Conservation (phyloP, 768 basidiomycete genomes). For the Thelephora ganbajun region DNA sequence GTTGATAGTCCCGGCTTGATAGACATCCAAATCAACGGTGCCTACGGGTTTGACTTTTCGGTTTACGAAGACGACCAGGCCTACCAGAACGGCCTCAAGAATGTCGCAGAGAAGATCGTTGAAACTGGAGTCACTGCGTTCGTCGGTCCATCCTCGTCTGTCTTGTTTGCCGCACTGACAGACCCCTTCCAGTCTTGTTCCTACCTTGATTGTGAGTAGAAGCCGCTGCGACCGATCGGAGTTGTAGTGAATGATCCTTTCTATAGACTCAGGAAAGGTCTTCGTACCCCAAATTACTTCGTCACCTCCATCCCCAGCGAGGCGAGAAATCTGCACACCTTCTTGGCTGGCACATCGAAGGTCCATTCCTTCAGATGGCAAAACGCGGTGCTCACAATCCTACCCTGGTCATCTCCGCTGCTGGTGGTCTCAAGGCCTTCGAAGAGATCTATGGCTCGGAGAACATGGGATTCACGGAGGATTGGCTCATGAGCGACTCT, state of each 20-base stretch:
- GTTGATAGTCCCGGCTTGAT: constrained; percentile 62
- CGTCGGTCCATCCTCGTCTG: constrained; percentile 19
- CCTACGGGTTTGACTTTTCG: constrained; percentile 79
- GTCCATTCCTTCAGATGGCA: constrained; percentile 72
- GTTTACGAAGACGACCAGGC: constrained; percentile 59
- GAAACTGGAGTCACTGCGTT: constrained; percentile 86
- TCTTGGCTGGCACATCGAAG: constrained; percentile 86
- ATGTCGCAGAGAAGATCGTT: constrained; percentile 61
- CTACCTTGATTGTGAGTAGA: constrained; percentile 9
- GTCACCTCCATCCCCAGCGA: constrained; percentile 54
- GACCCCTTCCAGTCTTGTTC: constrained; percentile 6
- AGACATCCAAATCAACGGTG: constrained; percentile 86
- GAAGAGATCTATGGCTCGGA: constrained; percentile 60
- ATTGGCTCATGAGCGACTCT: constrained; percentile 44
- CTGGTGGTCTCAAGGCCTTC: constrained; percentile 50
- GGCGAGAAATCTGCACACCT: constrained; percentile 52
- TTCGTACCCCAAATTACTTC: constrained; percentile 56
- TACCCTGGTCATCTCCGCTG: constrained; percentile 46
- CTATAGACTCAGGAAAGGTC: constrained; percentile 67
- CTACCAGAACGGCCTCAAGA: constrained; percentile 54
- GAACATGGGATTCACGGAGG: constrained; percentile 48
- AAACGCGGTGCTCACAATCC: constrained; percentile 78
- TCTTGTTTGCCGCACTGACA: constrained; percentile 1
- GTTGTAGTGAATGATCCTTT: neutral
- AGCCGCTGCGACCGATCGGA: neutral